A percentile compares a stretch with the other conserved stretches of the same genome.
phyloP scores from a whole-genome alignment of 495 filamentous ascomycete genomes.

The Massariosphaeria phaeospora region DNA sequence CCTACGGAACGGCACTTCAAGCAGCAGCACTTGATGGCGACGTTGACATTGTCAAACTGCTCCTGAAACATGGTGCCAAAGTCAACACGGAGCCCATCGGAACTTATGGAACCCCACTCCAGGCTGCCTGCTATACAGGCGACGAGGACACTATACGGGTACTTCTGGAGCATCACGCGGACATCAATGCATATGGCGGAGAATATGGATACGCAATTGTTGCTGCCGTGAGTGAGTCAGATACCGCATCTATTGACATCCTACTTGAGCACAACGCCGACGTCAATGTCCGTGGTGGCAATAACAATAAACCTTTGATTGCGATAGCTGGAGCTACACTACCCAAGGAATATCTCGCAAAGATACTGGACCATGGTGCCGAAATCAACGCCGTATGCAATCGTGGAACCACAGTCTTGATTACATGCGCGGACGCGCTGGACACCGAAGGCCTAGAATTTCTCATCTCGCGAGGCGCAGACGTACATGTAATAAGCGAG shows the following conservation, averaged over 20 bases:
- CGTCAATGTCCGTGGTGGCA: constrained; percentile 11
- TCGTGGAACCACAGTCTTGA: constrained; percentile 23
- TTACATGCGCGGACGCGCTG: constrained; percentile 14
- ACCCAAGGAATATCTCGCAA: constrained; percentile 1
- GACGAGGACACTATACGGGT: constrained; percentile 3
- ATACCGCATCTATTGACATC: constrained; percentile 4
- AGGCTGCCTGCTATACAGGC: constrained; percentile 9
- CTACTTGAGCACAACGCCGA: constrained; percentile 11
- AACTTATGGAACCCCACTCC: constrained; percentile 15
- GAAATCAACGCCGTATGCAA: constrained; percentile 16
- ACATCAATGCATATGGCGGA: constrained; percentile 6
- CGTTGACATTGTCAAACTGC: constrained; percentile 12
- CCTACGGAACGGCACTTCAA: constrained; percentile 29
- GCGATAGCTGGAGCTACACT: neutral
- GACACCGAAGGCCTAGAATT: constrained; percentile 12
- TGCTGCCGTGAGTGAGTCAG: neutral
- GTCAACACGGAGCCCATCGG: constrained; percentile 12
- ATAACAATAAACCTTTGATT: neutral
- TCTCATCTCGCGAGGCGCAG: constrained; percentile 30
- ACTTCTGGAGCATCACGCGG: constrained; percentile 4
- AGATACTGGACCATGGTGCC: constrained; percentile 15
- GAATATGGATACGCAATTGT: constrained; percentile 2
- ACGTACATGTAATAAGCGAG: constrained; percentile 19
- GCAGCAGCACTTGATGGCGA: constrained; percentile 18
- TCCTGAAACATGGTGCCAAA: constrained; percentile 9